Base-by-base conservation (phyloP, 2,329 filamentous ascomycete species). In the Diaporthe sp. region DNA sequence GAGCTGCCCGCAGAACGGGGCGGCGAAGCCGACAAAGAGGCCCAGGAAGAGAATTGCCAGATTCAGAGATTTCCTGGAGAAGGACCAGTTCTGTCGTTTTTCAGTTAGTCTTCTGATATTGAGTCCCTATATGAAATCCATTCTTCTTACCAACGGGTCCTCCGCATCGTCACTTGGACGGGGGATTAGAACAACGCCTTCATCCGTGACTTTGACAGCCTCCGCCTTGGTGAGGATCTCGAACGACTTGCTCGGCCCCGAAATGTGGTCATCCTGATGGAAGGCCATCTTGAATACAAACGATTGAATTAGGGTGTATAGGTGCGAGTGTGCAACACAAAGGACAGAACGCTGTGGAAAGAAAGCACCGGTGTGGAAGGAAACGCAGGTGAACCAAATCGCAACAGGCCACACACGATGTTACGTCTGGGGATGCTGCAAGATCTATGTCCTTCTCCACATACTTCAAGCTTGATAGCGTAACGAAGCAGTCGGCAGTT, bases 121-220 rank as follows among this genome's bases (percentile, higher is more conserved):
- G 4, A n/a, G 17, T 22, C 1, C 1, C 8, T n/a, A 7, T 6
- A 67, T 22, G 12, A 9, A 1, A 19, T 8, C 12, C 9, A 5
- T 3, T 10, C 13, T 13, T 39, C 39, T 76, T 81, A 84, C 83
- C 77, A 84, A 74, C 49, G 83, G 83, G 75, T 84, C 83, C 22
- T 78, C 75, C 28, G 82, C 78, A 67, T 83, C 79, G 72, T 79
- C 77, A 72, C 80, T 83, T 10, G 83, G 83, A n/a, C 78, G 79
- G 9, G 83, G 85, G 44, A 86, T 83, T n/a, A 85, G 77, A 42
- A 84, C 82, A 60, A 86, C 79, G 17, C 82, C 81, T 31, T 78
- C 68, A 15, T 81, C 77, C 17, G 80, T 76, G 51, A 78, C 74
- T 71, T 76, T 77, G 34, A 80, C 73, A 37, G 62, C 62, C 22